These are phyloP conservation scores for Globisporangium echinulatum DNA, from an alignment of 352 stramenopile species.

Conservation along the genomic window DNA sequence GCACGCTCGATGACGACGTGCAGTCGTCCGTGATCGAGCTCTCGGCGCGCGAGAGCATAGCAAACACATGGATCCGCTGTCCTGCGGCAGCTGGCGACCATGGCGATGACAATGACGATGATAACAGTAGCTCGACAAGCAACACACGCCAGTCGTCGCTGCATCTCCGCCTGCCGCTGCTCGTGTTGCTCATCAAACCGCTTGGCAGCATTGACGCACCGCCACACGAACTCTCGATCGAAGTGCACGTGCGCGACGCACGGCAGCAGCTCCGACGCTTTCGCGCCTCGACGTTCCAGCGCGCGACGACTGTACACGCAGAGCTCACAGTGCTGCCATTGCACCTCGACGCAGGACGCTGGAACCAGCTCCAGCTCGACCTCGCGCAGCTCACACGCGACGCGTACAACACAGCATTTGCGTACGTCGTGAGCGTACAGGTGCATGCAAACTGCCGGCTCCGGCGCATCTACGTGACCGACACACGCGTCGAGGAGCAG, in stretches of 20 bases:
- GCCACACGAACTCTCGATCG: conserved; percentile 31
- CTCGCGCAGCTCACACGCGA: conserved; percentile 30
- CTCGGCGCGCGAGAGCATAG: conserved; percentile 19
- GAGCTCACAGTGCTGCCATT: conserved; percentile 34
- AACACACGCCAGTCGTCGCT: conserved; percentile 17
- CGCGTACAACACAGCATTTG: conserved; percentile 39
- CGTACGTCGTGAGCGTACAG: conserved; percentile 32
- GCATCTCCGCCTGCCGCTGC: conserved; percentile 39
- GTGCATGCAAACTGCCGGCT: conserved; percentile 55
- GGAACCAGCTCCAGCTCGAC: conserved; percentile 61
- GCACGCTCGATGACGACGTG: conserved; percentile 49
- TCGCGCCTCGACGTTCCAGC: conserved; percentile 45
- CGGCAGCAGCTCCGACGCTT: conserved; percentile 27
- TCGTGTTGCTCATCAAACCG: conserved; percentile 44
- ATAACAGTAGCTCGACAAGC: background rate
- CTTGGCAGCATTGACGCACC: conserved; percentile 5
- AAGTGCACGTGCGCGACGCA: conserved; percentile 35
- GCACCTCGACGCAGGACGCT: conserved; percentile 28
- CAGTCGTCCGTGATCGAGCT: conserved; percentile 58
- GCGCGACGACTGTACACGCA: conserved; percentile 28
- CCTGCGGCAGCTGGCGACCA: conserved; percentile 12
- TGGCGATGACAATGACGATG: background rate
- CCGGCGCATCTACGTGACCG: conserved; percentile 49
- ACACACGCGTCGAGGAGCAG: conserved; percentile 30
- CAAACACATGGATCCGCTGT: conserved; percentile 42